Base-by-base conservation (phyloP, 768 basidiomycete species). In the Kwoniella heveanensis region DNA sequence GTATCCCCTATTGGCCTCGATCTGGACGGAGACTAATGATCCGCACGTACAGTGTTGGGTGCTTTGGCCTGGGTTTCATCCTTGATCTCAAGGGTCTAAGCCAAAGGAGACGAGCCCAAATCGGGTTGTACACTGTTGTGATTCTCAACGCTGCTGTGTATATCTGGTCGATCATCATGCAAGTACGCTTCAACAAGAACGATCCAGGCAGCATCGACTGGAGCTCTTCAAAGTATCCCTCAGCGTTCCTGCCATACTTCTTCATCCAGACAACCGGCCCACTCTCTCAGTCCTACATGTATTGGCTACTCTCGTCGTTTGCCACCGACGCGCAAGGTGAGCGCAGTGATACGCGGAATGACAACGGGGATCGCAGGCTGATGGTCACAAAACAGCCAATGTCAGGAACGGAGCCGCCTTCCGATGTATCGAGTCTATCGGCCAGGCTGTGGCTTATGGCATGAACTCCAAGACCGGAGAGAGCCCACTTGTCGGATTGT, bases 261-360 rank as follows among this genome's bases (percentile, higher is more conserved):
- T 55, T 68, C 58, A 49, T 64, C 25, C 57, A 30, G 47, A 65
- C 58, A 1, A 66, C 65, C 17, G 68, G 68, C 22, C 67, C 57
- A 27, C 50, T 57, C 12, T 62, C 55, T 10, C 71, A 72, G 61
- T 49, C 63, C 10, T 65, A 62, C 39, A 49, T 73, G 56, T 77
- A 77, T 66, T 74, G 71, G 70, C 53, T 77, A n/a, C 26, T 74
- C 47, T 64, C 57, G n/a, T 55, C 60, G 19, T 77, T 74, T 52
- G 55, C 67, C 7, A 66, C 65, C 24, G 70, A 72, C 39, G 58
- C 69, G 27, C 58, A 69, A 29, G 49, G 58, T 60, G 37, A 60
- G 58, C 51, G 8, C 32, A 6, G 32, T 13, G 21, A 12, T 27
- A 19, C 8, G 19, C 27, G 15, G 7, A 15, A 30, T n/a, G 15